These are phyloP conservation scores for Ramaria sp. DNA, from an alignment of 768 basidiomycete genomes.

Conservation along the genomic window DNA sequence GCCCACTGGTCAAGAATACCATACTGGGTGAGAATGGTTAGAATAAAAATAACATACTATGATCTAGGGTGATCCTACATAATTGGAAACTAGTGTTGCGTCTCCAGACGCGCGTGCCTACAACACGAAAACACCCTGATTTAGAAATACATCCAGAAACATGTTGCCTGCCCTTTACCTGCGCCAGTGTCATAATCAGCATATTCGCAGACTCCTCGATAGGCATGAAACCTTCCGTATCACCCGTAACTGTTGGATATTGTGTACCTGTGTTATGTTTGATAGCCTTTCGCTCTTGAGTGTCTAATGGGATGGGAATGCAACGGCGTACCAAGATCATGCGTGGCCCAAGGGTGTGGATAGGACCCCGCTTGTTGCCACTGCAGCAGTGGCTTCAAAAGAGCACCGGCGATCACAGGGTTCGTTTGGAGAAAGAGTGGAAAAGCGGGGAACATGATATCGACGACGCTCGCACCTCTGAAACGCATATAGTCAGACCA, in stretches of 20 bases:
- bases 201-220: slow-evolving; percentile 12
- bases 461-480: slow-evolving; percentile 10
- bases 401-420: slow-evolving; percentile 8
- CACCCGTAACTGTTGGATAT: slow-evolving; percentile 14
- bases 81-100: not conserved
- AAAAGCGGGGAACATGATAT: slow-evolving; percentile 15
- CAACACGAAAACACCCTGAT: no score
- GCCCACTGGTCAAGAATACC: slow-evolving; percentile 16
- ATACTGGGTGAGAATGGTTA: no score
- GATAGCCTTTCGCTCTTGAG: no score
- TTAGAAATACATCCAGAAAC: no score
- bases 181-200: slow-evolving; percentile 5
- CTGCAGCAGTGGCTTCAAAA: slow-evolving; percentile 15
- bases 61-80: slow-evolving; percentile 1
- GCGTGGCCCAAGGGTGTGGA: slow-evolving; percentile 10
- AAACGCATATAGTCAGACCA: not conserved
- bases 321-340: slow-evolving; percentile 14
- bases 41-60: no score
- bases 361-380: slow-evolving; percentile 15
- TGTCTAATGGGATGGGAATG: no score
- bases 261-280: slow-evolving; percentile 3
- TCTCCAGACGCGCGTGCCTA: not conserved
- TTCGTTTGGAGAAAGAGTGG: slow-evolving; percentile 14
- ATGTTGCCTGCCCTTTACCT: no score
- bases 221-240: not conserved